Conservation (phyloP, 768 basidiomycete species). For the Paxillus ammoniavirescens region DNA sequence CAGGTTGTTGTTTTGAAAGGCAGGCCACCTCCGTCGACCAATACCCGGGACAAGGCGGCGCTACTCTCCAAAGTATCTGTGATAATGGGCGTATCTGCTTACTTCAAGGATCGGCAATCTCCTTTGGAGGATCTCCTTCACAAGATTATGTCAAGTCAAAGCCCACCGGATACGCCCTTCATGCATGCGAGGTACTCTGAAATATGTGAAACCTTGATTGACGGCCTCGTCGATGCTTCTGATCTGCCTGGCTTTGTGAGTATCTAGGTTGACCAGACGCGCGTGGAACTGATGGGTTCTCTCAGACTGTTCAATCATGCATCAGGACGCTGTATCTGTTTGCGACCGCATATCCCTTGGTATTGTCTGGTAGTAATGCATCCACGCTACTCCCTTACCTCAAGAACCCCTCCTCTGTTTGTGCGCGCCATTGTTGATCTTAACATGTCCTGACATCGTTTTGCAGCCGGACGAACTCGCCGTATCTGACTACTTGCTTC, state of each 20-base stretch:
- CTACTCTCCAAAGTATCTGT: slow-evolving; percentile 69
- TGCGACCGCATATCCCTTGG: slow-evolving; percentile 75
- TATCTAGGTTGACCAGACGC: slow-evolving; percentile 6
- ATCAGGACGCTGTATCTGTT: slow-evolving; percentile 84
- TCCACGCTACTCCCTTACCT: slow-evolving; percentile 88
- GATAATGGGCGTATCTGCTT: slow-evolving; percentile 81
- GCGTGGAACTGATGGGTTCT: background rate
- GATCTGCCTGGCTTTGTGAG: slow-evolving; percentile 75
- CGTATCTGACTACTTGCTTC: slow-evolving; percentile 83
- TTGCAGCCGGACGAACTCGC: slow-evolving; percentile 76
- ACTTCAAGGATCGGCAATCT: slow-evolving; percentile 81
- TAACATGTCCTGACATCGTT: background rate
- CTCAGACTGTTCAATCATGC: slow-evolving; percentile 78
- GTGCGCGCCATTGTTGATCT: slow-evolving; percentile 19
- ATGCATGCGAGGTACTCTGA: slow-evolving; percentile 73
- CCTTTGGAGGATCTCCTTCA: slow-evolving; percentile 83
- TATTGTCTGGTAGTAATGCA: slow-evolving; percentile 83
- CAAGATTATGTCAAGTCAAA: slow-evolving; percentile 76
- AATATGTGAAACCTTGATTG: slow-evolving; percentile 83
- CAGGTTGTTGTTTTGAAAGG: slow-evolving; percentile 38
- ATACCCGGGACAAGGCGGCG: slow-evolving; percentile 49
- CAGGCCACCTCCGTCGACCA: slow-evolving; percentile 28
- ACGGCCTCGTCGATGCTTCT: slow-evolving; percentile 84
- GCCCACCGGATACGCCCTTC: slow-evolving; percentile 46
- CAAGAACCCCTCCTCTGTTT: slow-evolving; percentile 75